These are phyloP conservation scores for Beauveria rudraprayagi DNA, from an alignment of 2,329 filamentous ascomycete genomes.

Conservation along the genomic window DNA sequence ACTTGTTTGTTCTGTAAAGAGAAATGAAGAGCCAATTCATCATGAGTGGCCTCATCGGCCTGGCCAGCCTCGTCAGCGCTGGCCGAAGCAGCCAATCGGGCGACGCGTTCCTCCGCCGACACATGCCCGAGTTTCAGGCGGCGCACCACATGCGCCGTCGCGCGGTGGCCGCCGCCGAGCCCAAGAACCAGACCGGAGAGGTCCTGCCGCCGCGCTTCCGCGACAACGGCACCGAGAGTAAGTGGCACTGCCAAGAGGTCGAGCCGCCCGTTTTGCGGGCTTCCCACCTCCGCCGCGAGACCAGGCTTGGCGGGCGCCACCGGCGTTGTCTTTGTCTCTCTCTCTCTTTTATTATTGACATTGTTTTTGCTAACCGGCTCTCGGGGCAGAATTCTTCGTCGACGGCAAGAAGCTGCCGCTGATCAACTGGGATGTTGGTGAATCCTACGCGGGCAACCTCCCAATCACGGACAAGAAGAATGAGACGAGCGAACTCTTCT, in stretches of 20 bases:
- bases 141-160: not conserved
- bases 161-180: not conserved
- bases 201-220: conserved; percentile 12
- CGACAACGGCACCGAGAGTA: conserved; percentile 16
- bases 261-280: not conserved
- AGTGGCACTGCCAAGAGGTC: conserved; percentile 2
- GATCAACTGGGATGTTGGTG: conserved; percentile 54
- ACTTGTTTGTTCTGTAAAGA: not conserved
- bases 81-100: not conserved
- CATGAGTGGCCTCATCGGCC: not conserved
- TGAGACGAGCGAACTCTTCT: conserved; percentile 36
- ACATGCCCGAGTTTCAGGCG: not conserved
- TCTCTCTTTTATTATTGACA: too few relatives aligned
- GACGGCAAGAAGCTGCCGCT: conserved; percentile 55
- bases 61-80: conserved; percentile 3
- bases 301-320: not conserved
- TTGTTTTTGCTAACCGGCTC: not conserved
- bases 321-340: not conserved
- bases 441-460: conserved; percentile 51
- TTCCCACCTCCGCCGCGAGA: not conserved
- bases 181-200: not conserved
- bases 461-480: conserved; percentile 40
- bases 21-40: conserved; percentile 8
- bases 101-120: not conserved
- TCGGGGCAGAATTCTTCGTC: conserved; percentile 42